These are phyloP conservation scores for Myriosclerotinia curreyana DNA, from an alignment of 2,329 filamentous ascomycete genomes.

Conservation along the genomic window DNA sequence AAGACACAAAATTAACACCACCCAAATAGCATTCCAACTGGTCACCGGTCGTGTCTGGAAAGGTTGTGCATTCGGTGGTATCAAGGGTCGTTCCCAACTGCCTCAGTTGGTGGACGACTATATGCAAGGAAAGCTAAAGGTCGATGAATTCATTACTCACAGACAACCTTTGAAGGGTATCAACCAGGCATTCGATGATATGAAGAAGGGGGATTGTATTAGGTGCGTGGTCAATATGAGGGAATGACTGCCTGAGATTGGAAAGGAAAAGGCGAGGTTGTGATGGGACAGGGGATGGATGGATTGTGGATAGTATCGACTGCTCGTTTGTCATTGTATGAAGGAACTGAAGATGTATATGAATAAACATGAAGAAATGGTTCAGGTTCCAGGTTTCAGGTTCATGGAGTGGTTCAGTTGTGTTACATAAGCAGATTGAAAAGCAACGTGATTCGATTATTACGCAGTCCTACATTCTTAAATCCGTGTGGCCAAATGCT, in stretches of 20 bases:
- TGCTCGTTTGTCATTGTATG: neutral
- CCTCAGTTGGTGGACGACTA: conserved; percentile 86
- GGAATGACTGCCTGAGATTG: conserved; percentile 20
- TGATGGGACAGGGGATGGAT: neutral
- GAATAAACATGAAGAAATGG: neutral
- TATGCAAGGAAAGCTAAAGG: conserved; percentile 84
- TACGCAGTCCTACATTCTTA: neutral
- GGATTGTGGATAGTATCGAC: neutral
- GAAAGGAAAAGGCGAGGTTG: conserved; percentile 4
- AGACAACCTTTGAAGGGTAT: conserved; percentile 78
- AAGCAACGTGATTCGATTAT: neutral
- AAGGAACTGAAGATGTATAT: neutral
- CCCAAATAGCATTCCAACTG: conserved; percentile 84
- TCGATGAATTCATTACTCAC: conserved; percentile 99
- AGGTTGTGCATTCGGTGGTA: conserved; percentile 94
- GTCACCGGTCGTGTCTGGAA: conserved; percentile 98
- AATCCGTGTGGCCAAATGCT: neutral
- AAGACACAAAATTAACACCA: conserved; percentile 1
- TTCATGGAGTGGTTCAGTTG: neutral
- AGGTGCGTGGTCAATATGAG: conserved; percentile 79
- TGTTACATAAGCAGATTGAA: neutral
- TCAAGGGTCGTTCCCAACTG: conserved; percentile 95
- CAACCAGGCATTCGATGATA: conserved; percentile 85
- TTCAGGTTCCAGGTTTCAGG: neutral
- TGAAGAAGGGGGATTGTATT: conserved; percentile 97